A percentile compares a stretch with the other conserved stretches of the same genome.
phyloP scores from a whole-genome alignment of 352 stramenopile species.

The Pythium folliculosum region DNA sequence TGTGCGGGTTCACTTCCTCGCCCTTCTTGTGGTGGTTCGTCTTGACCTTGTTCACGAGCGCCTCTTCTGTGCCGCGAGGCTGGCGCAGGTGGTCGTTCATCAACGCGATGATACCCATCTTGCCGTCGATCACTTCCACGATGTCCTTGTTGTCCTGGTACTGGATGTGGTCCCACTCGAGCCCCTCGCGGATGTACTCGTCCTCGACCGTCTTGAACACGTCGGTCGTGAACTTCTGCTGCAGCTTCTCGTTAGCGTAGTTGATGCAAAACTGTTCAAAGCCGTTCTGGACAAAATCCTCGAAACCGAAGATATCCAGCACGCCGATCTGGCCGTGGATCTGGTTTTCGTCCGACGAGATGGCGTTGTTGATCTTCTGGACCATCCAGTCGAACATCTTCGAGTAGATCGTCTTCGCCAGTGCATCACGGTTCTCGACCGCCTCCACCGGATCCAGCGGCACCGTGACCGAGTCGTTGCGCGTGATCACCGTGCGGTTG shows the following conservation, averaged over 20 bases:
- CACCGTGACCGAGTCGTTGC: conserved; percentile 83
- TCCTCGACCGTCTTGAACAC: conserved; percentile 98
- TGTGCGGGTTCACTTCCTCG: conserved; percentile 67
- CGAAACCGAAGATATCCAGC: conserved; percentile 99
- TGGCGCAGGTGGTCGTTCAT: conserved; percentile 90
- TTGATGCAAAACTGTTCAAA: conserved; percentile 95
- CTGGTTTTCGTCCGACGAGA: conserved; percentile 70
- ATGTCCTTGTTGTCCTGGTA: conserved; percentile 99
- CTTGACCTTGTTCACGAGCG: conserved; percentile 86
- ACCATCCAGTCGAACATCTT: conserved; percentile 99
- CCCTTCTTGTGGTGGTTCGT: conserved; percentile 82
- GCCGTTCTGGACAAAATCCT: conserved; percentile 95
- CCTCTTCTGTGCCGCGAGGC: conserved; percentile 84
- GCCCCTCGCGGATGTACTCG: conserved; percentile 97
- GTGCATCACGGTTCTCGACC: conserved; percentile 92
- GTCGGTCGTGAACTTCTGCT: conserved; percentile 93
- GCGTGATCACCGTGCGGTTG: conserved; percentile 90
- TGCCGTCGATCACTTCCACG: conserved; percentile 95
- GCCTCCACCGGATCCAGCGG: conserved; percentile 89
- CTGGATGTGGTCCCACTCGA: conserved; percentile 98
- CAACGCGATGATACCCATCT: conserved; percentile 85
- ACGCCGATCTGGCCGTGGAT: conserved; percentile 93
- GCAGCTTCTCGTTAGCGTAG: conserved; percentile 91
- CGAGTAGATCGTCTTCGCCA: conserved; percentile 98
- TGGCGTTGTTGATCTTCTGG: conserved; percentile 83